A percentile compares a stretch with the other conserved stretches of the same genome.
Evolutionary conservation across 108 stramenopile species (phyloP).

Genomic region (Cylindrotheca fusiformis): DNA sequence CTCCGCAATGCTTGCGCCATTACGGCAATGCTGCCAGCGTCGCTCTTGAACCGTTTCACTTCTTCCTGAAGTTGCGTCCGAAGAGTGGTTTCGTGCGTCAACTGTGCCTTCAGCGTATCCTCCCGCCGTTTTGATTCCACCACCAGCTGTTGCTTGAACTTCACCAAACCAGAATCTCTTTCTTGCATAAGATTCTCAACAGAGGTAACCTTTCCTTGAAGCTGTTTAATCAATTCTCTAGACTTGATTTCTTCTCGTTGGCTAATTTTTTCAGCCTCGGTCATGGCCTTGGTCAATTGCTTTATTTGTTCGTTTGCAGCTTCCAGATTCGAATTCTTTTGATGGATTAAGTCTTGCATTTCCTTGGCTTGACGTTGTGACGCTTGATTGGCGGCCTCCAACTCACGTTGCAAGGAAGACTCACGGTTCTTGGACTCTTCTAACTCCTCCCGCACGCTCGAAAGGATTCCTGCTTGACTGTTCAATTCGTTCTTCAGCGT

Average conservation of each 20-base stretch:
- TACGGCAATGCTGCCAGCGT: background rate
- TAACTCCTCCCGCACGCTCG: background rate
- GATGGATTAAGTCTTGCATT: too few relatives aligned
- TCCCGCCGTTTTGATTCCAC: background rate
- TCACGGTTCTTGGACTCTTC: background rate
- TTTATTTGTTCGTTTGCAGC: background rate
- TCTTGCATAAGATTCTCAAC: background rate
- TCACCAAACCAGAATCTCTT: background rate
- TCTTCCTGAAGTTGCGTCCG: background rate
- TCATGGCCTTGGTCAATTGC: background rate
- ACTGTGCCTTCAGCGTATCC: background rate
- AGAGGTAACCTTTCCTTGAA: background rate
- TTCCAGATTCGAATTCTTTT: too few relatives aligned
- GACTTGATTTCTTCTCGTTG: background rate
- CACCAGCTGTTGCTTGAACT: background rate
- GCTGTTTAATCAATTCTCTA: background rate
- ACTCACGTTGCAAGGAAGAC: background rate
- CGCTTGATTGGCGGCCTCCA: background rate
- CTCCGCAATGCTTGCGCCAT: background rate
- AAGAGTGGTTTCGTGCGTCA: background rate
- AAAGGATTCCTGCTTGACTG: background rate
- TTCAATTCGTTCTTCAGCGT: slow-evolving; percentile 1
- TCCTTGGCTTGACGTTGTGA: background rate
- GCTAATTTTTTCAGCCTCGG: background rate
- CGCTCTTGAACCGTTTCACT: background rate